Conservation (phyloP, 345 rosid species). For the Brassica nigra region DNA sequence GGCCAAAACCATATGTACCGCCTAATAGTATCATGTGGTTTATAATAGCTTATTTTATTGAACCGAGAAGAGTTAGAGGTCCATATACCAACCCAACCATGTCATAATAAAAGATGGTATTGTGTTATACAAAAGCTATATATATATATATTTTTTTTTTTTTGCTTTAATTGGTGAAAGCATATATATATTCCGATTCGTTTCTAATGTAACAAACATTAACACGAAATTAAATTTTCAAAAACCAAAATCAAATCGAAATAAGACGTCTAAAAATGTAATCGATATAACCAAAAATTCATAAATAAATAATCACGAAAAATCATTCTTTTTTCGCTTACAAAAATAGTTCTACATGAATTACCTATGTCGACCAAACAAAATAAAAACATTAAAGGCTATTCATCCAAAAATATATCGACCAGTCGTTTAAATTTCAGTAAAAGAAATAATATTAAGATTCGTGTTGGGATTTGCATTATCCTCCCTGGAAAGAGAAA, state of each 20-base stretch:
- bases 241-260: background rate
- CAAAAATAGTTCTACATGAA: conserved; percentile 26
- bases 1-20: background rate
- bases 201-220: background rate
- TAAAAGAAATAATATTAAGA: conserved; percentile 18
- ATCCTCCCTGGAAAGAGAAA: conserved; percentile 18
- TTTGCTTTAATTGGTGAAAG: background rate
- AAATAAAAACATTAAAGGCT: conserved; percentile 22
- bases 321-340: conserved; percentile 11
- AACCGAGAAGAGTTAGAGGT: conserved; percentile 14
- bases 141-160: too few relatives aligned
- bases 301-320: conserved; percentile 14
- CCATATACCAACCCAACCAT: conserved; percentile 10
- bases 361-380: conserved; percentile 30
- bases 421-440: conserved; percentile 25
- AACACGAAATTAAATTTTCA: background rate
- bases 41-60: background rate
- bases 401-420: conserved; percentile 36
- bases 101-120: background rate
- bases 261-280: background rate
- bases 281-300: conserved; percentile 14
- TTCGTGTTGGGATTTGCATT: conserved; percentile 34
- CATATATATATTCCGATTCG: background rate
- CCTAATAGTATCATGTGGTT: background rate
- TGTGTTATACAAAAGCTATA: background rate